phyloP scores from a whole-genome alignment of 1,139 yeast species.

The Spencermartinsiella ligniputridi region DNA sequence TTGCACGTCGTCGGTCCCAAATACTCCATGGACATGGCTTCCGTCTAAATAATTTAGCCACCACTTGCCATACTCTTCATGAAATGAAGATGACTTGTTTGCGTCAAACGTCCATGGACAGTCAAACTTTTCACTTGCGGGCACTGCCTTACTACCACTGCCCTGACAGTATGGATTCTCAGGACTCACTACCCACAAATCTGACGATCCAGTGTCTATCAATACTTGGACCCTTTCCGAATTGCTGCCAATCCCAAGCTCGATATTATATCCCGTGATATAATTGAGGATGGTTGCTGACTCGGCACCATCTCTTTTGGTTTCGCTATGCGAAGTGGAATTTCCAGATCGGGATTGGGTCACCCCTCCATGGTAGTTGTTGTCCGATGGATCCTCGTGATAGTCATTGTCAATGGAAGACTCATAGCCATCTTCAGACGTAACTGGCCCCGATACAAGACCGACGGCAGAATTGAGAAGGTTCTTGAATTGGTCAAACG shows the following conservation, averaged over 20 bases:
- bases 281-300: constrained; percentile 6
- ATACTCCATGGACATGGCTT: constrained; percentile 56
- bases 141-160: constrained; percentile 13
- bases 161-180: constrained; percentile 21
- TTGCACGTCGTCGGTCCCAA: constrained; percentile 52
- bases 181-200: constrained; percentile 51
- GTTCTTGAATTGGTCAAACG: background rate
- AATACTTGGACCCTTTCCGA: constrained; percentile 18
- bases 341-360: too few relatives aligned
- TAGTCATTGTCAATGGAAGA: background rate
- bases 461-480: background rate
- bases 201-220: constrained; percentile 67
- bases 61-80: constrained; percentile 28
- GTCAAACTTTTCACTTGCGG: constrained; percentile 18
- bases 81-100: constrained; percentile 17
- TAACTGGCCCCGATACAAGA: too few relatives aligned
- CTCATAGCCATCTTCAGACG: too few relatives aligned
- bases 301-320: background rate
- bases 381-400: background rate
- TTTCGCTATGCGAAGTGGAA: too few relatives aligned
- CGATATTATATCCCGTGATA: constrained; percentile 25
- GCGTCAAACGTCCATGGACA: constrained; percentile 21
- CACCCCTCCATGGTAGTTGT: too few relatives aligned
- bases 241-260: constrained; percentile 23
- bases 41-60: constrained; percentile 57